Evolutionary conservation across 495 filamentous ascomycete genomes (phyloP), one percentile per base, ranked within the genome.

Genomic region (Trichoderma virens): DNA sequence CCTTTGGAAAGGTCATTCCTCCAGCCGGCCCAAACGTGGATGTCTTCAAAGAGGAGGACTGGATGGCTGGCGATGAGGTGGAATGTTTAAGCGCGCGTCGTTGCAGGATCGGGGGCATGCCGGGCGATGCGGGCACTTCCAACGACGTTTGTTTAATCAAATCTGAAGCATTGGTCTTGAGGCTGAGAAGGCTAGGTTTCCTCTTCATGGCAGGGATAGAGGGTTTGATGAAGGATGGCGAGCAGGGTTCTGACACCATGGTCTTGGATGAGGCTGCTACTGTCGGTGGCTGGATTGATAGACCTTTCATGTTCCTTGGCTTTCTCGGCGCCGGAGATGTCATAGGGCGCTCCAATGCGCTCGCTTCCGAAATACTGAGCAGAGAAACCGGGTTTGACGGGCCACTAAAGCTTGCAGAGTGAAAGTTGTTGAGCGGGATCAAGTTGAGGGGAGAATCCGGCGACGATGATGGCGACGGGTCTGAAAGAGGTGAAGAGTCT

Each of bases 401-500:
- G 47, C 73, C 78, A 14, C 74, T 70, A 47, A 84, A 80, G 51
- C 73, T 73, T 32, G 74, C 73, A 8, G 79, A 76, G 18, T 82
- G 73, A 65, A 87, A 87, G 3, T 82, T 80, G 23, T 79, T 79
- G 32, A 89, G 76, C 16, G 85, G 82, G 62, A 84, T 74, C 30
- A 85, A 72, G 54, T 89, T 86, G 23, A 88, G 82, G 11, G 91
- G 89, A 9, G 93, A 93, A 73, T 96, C 91, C 18, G 93, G 91
- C 2, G 93, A 96, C 2, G 94, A 94, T 18, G 88, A 90, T 7
- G 93, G 92, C 5, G 94, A 96, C 9, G 90, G 86, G 65, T 97
- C 93, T n/a, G 92, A 91, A 30, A 91, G 82, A 20, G 90, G 90
- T 18, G 89, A 89, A 9, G 92, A 93, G 71, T 93, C 94, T 51